Base-by-base conservation (phyloP, 257 asterid species). In the Solanum pennellii region DNA sequence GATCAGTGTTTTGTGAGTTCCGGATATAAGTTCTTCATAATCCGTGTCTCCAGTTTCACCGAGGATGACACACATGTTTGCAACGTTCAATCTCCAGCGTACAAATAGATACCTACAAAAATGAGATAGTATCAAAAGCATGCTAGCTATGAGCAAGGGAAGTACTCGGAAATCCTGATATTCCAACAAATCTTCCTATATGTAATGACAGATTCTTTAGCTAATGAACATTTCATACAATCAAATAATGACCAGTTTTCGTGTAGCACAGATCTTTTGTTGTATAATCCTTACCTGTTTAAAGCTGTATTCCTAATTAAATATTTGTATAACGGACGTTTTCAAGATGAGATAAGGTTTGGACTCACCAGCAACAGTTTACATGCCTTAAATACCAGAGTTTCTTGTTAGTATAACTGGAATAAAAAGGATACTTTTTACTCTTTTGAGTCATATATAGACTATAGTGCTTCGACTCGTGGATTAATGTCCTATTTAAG, bases 1-100 rank as follows among this genome's bases (percentile, higher is more conserved):
- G 18, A 96, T 90, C 68, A 95, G 68, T 12, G 98, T 96, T 89
- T 91, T 96, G 91, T 96, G 99, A 4, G 96, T 90, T 72, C 99
- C 98, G 0, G 95, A 85, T 23, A 96, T 93, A 88, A 95, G 90
- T 86, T 96, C 98, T 83, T 96, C 98, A 29, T 94, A 93, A 87
- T 96, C 99, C 0, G 98, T 92, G 91, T 96, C 99, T 37, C 99
- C 98, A 6, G 97, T 95, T 88, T 95, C 98, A 42, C 98, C 99
- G 16, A 96, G 93, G 85, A 96, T 87, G 59, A 96, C 97, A n/a
- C 87, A 92, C 98, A 95, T 93, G 74, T 95, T 94, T 11, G 97
- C 93, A 83, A 96, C 95, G 18, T 94, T 95, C 86, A 96, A 83
- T 86, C 95, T 90, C 99, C 99, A 94, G 27, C 98, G 95, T 5